Percentiles rank a stretch among this genome's conserved stretches.
Conservation (phyloP, 164 flowering plant genomes). For the Berberis vulgaris region DNA sequence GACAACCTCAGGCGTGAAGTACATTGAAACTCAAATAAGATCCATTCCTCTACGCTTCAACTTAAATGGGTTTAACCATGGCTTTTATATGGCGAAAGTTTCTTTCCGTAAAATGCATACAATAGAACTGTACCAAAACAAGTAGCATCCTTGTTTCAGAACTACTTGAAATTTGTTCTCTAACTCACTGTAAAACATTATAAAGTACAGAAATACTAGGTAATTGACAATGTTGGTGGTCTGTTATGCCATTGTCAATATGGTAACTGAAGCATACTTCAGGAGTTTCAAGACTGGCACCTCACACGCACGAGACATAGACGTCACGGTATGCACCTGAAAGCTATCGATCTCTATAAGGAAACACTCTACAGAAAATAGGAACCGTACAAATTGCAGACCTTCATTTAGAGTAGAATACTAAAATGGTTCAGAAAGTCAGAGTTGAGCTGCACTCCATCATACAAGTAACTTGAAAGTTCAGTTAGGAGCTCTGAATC, state of each 20-base stretch:
- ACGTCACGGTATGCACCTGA: background rate
- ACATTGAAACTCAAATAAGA: too few species aligned
- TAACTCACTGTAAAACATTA: too few species aligned
- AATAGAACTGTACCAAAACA: too few species aligned
- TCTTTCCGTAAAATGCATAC: too few species aligned
- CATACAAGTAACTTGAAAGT: conserved; percentile 30
- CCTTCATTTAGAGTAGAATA: conserved; percentile 49
- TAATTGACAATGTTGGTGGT: background rate
- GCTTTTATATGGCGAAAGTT: too few species aligned
- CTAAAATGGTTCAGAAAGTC: conserved; percentile 44
- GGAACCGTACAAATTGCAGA: conserved; percentile 40
- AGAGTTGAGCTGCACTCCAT: conserved; percentile 30
- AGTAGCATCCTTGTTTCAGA: too few species aligned
- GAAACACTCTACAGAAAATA: conserved; percentile 1
- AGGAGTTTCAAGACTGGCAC: background rate
- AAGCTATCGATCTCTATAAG: conserved; percentile 8
- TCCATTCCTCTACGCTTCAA: too few species aligned
- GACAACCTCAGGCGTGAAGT: too few species aligned
- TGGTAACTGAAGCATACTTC: background rate
- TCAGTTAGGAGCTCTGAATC: conserved; percentile 30
- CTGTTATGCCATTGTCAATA: too few species aligned
- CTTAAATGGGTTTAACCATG: too few species aligned
- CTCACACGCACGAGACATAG: background rate
- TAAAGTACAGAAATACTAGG: background rate
- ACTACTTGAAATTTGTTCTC: too few species aligned